Percentiles rank a stretch among this genome's conserved stretches.
phyloP scores from a whole-genome alignment of 2,329 filamentous ascomycete genomes.

The Xylariaceae sp. region DNA sequence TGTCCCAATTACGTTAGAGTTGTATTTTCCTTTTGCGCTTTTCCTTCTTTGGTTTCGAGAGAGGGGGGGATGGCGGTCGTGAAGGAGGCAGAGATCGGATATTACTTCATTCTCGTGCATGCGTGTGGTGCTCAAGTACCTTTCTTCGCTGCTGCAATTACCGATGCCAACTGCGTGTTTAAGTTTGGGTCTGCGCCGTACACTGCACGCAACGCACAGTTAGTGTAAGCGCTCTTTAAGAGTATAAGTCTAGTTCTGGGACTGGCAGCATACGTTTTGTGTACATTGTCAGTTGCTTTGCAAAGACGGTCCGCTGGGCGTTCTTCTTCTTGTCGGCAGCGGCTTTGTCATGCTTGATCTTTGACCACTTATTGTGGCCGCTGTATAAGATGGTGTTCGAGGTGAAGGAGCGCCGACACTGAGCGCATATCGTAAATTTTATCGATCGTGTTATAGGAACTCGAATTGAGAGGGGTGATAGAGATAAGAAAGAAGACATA shows the following conservation, averaged over 20 bases:
- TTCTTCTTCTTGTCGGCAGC: conserved; percentile 83
- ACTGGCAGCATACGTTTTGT: conserved; percentile 67
- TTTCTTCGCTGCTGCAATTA: conserved; percentile 81
- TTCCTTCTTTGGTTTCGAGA: neutral
- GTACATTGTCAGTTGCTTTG: conserved; percentile 74
- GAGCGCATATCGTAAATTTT: conserved; percentile 47
- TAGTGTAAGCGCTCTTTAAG: neutral
- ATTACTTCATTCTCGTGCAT: neutral
- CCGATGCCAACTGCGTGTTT: conserved; percentile 77
- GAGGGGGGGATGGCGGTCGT: no score
- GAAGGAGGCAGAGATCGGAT: neutral
- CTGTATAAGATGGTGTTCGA: conserved; percentile 55
- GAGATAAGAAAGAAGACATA: conserved; percentile 31
- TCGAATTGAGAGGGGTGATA: conserved; percentile 9
- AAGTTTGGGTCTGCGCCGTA: conserved; percentile 74
- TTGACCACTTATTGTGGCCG: conserved; percentile 93
- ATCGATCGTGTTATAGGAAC: conserved; percentile 19
- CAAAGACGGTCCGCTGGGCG: conserved; percentile 69
- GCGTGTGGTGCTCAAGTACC: conserved; percentile 46
- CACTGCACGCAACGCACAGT: conserved; percentile 54
- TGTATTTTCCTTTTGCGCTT: conserved; percentile 28
- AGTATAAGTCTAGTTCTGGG: neutral
- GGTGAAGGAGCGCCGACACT: conserved; percentile 56
- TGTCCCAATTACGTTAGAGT: conserved; percentile 21
- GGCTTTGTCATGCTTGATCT: conserved; percentile 94